A percentile compares a stretch with the other conserved stretches of the same genome.
These are phyloP conservation scores for Nitzschia sp. DNA, from an alignment of 108 stramenopile species.

Conservation along the genomic window DNA sequence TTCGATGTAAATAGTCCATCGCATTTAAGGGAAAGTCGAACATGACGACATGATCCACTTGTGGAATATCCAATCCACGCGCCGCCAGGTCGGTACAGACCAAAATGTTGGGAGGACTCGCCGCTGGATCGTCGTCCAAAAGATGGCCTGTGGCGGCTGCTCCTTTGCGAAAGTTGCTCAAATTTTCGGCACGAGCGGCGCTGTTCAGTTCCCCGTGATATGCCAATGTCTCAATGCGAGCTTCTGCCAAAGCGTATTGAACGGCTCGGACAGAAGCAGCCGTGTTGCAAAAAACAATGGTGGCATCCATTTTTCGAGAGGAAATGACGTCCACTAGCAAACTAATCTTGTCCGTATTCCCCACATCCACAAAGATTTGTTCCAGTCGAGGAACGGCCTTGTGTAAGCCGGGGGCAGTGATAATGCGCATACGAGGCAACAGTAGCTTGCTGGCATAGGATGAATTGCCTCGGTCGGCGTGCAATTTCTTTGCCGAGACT, in stretches of 20 bases:
- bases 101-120: slow-evolving; percentile 31
- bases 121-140: slow-evolving; percentile 13
- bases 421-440: slow-evolving; percentile 68
- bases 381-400: slow-evolving; percentile 84
- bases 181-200: slow-evolving; percentile 51
- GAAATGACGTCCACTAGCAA: slow-evolving; percentile 78
- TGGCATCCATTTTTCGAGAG: slow-evolving; percentile 34
- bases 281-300: slow-evolving; percentile 95
- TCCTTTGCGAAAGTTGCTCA: slow-evolving; percentile 49
- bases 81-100: slow-evolving; percentile 92
- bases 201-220: slow-evolving; percentile 88
- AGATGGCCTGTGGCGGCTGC: slow-evolving; percentile 30
- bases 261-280: slow-evolving; percentile 71
- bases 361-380: slow-evolving; percentile 93
- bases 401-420: slow-evolving; percentile 90
- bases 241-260: slow-evolving; percentile 79
- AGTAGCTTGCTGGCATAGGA: slow-evolving; percentile 39
- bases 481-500: slow-evolving; percentile 49
- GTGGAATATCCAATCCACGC: slow-evolving; percentile 87
- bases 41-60: slow-evolving; percentile 89
- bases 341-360: slow-evolving; percentile 85
- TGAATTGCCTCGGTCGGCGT: slow-evolving; percentile 3
- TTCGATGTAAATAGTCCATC: slow-evolving; percentile 85
- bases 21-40: slow-evolving; percentile 93
- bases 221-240: slow-evolving; percentile 58